Percentiles rank a stretch among this genome's conserved stretches.
phyloP scores from a whole-genome alignment of 768 basidiomycete species.

The Termitomyces titanicus region DNA sequence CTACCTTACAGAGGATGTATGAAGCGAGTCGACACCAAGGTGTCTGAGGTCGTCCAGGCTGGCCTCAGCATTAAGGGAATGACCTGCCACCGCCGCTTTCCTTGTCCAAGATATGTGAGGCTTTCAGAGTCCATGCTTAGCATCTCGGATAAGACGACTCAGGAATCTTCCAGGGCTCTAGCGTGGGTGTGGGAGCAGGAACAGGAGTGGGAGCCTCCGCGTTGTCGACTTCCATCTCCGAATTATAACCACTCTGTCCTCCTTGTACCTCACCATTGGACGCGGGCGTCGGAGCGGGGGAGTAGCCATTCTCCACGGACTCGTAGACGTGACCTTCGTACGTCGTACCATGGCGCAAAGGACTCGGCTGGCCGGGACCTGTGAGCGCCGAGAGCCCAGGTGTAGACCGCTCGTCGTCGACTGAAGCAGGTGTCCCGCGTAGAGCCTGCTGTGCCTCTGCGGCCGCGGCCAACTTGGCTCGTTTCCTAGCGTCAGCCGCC shows the following conservation, averaged over 20 bases:
- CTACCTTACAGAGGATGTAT: too few species aligned
- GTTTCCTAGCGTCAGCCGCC: constrained; percentile 50
- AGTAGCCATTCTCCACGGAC: constrained; percentile 29
- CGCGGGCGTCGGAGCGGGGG: constrained; percentile 47
- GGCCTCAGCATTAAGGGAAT: too few species aligned
- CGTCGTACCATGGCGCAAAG: constrained; percentile 40
- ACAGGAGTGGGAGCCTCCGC: background rate
- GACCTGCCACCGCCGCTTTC: background rate
- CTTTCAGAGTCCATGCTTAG: background rate
- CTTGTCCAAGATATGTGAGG: background rate
- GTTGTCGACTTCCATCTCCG: constrained; percentile 35
- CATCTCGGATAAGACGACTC: background rate
- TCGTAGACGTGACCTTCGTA: constrained; percentile 24
- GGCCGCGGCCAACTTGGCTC: constrained; percentile 37
- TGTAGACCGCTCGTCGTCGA: constrained; percentile 20
- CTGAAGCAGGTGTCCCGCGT: constrained; percentile 5
- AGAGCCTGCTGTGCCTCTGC: constrained; percentile 17
- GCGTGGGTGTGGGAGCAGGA: background rate
- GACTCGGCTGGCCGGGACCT: constrained; percentile 31
- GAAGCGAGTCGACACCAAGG: too few species aligned
- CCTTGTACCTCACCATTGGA: constrained; percentile 49
- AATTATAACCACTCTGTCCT: constrained; percentile 54
- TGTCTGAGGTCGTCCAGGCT: too few species aligned
- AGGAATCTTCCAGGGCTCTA: background rate
- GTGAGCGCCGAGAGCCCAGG: constrained; percentile 3